These are phyloP conservation scores for Aspergillus steynii DNA, from an alignment of 495 filamentous ascomycete genomes.

Conservation along the genomic window DNA sequence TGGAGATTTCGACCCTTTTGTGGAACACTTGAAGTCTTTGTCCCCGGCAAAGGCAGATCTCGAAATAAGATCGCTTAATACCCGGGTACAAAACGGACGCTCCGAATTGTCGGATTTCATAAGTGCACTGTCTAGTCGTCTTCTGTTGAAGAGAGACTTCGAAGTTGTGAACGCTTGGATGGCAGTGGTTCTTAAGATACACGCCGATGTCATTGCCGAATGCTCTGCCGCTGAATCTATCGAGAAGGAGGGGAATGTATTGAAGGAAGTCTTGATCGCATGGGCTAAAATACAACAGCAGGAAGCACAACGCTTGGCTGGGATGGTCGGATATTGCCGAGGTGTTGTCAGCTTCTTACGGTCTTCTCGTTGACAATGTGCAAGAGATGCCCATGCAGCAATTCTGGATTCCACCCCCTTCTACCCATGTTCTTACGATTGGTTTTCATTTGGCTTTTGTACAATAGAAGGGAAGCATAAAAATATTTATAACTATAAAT, in stretches of 20 bases:
- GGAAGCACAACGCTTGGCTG: conserved; percentile 69
- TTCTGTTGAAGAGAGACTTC: conserved; percentile 73
- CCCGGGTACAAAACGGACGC: conserved; percentile 38
- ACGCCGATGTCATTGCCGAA: conserved; percentile 58
- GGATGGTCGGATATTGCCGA: conserved; percentile 79
- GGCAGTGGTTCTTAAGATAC: conserved; percentile 81
- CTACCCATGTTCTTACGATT: background rate
- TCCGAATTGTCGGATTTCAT: conserved; percentile 72
- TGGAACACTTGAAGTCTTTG: conserved; percentile 76
- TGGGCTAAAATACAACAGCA: conserved; percentile 69
- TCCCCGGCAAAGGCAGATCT: conserved; percentile 81
- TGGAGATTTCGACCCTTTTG: conserved; percentile 54
- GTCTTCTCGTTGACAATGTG: conserved; percentile 45
- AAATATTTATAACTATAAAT: background rate
- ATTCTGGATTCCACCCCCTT: background rate
- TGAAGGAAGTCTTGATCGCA: conserved; percentile 54
- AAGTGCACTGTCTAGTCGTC: conserved; percentile 64
- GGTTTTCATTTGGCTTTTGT: background rate
- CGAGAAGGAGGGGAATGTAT: conserved; percentile 25
- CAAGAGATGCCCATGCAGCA: background rate
- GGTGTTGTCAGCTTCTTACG: conserved; percentile 89
- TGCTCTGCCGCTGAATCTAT: conserved; percentile 45
- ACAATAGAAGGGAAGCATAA: background rate
- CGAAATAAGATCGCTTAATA: conserved; percentile 78
- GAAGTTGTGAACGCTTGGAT: conserved; percentile 97